Conservation (phyloP, 768 basidiomycete genomes). For the Heimioporus sp. region DNA sequence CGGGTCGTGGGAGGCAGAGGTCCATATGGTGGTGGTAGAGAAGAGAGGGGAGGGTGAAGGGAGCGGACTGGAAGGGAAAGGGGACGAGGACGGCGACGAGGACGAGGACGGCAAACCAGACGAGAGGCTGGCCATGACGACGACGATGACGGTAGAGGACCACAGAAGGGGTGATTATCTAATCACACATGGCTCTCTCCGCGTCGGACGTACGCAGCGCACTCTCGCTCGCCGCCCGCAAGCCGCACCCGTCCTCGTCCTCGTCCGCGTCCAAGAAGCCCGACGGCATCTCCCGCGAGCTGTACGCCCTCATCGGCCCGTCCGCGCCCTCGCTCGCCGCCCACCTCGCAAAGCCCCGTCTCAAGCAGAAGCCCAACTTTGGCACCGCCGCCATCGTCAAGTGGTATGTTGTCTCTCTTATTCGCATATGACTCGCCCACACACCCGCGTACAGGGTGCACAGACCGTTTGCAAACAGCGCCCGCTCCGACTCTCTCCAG, state of each 20-base stretch:
- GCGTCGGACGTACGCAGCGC: constrained; percentile 85
- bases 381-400: constrained; percentile 60
- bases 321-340: constrained; percentile 83
- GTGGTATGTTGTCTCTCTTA: constrained; percentile 50
- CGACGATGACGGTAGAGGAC: background rate
- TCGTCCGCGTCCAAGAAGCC: constrained; percentile 50
- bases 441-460: constrained; percentile 57
- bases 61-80: background rate
- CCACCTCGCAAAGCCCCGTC: constrained; percentile 74
- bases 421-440: background rate
- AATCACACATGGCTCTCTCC: constrained; percentile 53
- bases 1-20: no score
- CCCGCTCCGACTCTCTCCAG: constrained; percentile 63
- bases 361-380: constrained; percentile 84
- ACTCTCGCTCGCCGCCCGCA: constrained; percentile 60
- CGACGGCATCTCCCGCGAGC: constrained; percentile 89
- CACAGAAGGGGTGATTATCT: background rate
- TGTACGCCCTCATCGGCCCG: constrained; percentile 94
- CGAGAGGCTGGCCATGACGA: background rate
- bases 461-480: constrained; percentile 68
- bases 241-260: constrained; percentile 33
- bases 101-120: no score
- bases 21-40: background rate
- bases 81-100: background rate
- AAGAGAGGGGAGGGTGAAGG: background rate